Percentiles rank a stretch among this genome's conserved stretches.
Evolutionary conservation across 2,329 filamentous ascomycete genomes (phyloP).

Genomic region (Penicillium sclerotiorum): DNA sequence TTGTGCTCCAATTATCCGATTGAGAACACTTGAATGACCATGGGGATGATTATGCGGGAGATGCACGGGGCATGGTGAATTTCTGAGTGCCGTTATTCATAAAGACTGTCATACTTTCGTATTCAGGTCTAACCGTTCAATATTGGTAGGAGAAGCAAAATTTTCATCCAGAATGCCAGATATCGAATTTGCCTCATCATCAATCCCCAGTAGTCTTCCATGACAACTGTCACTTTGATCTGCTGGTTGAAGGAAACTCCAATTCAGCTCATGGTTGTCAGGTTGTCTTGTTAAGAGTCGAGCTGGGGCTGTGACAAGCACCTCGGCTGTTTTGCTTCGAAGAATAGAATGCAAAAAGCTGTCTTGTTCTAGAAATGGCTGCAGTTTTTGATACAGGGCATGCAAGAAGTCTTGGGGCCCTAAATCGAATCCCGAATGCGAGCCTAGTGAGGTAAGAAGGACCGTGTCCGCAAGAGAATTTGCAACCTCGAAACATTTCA

Average conservation of each 20-base stretch:
- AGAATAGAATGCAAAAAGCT: conserved; percentile 29
- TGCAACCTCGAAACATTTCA: conserved; percentile 37
- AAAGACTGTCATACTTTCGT: too few relatives aligned
- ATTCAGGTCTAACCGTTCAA: too few relatives aligned
- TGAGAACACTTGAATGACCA: not conserved
- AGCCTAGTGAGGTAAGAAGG: conserved; percentile 17
- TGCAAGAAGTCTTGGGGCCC: conserved; percentile 33
- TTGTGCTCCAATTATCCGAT: conserved; percentile 46
- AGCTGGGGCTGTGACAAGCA: conserved; percentile 29
- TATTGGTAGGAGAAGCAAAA: not conserved
- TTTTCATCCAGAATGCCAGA: not conserved
- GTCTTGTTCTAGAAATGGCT: conserved; percentile 33
- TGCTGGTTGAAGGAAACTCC: not conserved
- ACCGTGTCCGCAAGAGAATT: conserved; percentile 35
- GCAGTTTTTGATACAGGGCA: conserved; percentile 33
- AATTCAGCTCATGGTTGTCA: not conserved
- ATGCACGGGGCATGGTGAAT: too few relatives aligned
- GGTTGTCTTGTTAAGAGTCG: conserved; percentile 13
- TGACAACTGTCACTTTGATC: too few relatives aligned
- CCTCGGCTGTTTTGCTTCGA: conserved; percentile 31
- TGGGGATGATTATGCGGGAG: too few relatives aligned
- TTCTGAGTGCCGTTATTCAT: too few relatives aligned
- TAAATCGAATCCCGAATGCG: conserved; percentile 17
- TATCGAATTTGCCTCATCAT: too few relatives aligned
- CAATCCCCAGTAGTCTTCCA: too few relatives aligned